Evolutionary conservation across 345 rosid genomes (phyloP).

Genomic region (Bruguiera parviflora): DNA sequence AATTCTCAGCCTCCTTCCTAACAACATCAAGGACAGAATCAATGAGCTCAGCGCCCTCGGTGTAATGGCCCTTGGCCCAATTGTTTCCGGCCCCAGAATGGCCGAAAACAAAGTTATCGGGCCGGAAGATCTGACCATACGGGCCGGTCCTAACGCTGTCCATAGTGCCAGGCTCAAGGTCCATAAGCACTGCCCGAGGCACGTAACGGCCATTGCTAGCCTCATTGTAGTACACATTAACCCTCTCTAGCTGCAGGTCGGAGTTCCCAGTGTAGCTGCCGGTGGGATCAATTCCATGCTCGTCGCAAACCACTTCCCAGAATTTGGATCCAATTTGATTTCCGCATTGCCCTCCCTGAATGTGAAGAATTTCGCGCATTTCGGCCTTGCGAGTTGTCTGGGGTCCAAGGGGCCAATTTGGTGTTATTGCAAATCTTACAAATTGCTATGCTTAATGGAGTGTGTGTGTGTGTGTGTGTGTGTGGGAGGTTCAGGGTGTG

Average conservation of each 20-base stretch:
- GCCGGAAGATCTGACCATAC: slow-evolving; percentile 24
- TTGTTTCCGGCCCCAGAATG: slow-evolving; percentile 36
- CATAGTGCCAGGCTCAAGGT: slow-evolving; percentile 41
- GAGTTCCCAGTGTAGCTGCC: slow-evolving; percentile 21
- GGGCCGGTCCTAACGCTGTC: slow-evolving; percentile 28
- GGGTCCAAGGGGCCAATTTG: not conserved
- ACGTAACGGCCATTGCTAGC: slow-evolving; percentile 25
- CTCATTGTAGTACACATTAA: slow-evolving; percentile 34
- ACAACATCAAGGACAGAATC: slow-evolving; percentile 36
- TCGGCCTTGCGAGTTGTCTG: not conserved
- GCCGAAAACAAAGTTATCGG: slow-evolving; percentile 33
- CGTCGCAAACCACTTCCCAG: slow-evolving; percentile 39
- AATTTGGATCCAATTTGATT: slow-evolving; percentile 39
- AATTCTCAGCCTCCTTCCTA: slow-evolving; percentile 36
- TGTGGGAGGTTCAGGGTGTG: not conserved
- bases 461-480: too few species aligned
- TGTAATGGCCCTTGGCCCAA: slow-evolving; percentile 39
- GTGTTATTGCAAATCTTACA: too few species aligned
- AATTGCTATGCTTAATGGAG: too few species aligned
- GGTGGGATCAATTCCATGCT: slow-evolving; percentile 35
- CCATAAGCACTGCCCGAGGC: slow-evolving; percentile 40
- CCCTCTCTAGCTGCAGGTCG: slow-evolving; percentile 25
- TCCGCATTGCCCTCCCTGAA: slow-evolving; percentile 43
- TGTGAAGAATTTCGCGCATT: slow-evolving; percentile 41
- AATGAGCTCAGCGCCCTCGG: slow-evolving; percentile 39